phyloP scores from a whole-genome alignment of 805 yeast genomes.

The Torulaspora franciscae region DNA sequence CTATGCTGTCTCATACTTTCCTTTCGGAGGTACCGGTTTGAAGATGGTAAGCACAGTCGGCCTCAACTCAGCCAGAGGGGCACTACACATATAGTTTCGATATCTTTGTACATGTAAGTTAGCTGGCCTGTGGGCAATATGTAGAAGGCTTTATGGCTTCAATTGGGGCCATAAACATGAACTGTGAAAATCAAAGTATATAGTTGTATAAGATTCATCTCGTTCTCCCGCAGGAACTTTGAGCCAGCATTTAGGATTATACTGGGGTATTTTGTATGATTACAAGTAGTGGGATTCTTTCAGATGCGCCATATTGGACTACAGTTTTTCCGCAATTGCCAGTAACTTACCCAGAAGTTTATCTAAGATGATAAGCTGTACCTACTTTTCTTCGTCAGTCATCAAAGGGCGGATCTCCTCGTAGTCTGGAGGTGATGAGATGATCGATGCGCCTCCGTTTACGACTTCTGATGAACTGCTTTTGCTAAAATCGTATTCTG shows the following conservation, averaged over 20 bases:
- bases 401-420: conserved; percentile 26
- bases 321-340: too few species aligned
- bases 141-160: too few species aligned
- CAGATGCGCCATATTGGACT: too few species aligned
- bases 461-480: conserved; percentile 1
- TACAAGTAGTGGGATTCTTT: too few species aligned
- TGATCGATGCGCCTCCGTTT: conserved; percentile 1
- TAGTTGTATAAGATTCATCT: too few species aligned
- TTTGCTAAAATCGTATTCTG: background rate
- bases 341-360: too few species aligned
- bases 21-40: conserved; percentile 83
- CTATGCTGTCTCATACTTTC: conserved; percentile 89
- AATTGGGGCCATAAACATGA: too few species aligned
- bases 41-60: conserved; percentile 55
- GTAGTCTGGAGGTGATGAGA: conserved; percentile 36
- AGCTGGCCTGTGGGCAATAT: background rate
- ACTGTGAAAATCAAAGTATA: too few species aligned
- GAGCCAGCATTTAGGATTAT: too few species aligned
- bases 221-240: too few species aligned
- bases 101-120: background rate
- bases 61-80: conserved; percentile 47
- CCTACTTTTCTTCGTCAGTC: conserved; percentile 20
- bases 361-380: too few species aligned
- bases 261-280: too few species aligned
- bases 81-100: conserved; percentile 26